Evolutionary conservation across 1,139 yeast species (phyloP).

Genomic region (Pichia sp.): DNA sequence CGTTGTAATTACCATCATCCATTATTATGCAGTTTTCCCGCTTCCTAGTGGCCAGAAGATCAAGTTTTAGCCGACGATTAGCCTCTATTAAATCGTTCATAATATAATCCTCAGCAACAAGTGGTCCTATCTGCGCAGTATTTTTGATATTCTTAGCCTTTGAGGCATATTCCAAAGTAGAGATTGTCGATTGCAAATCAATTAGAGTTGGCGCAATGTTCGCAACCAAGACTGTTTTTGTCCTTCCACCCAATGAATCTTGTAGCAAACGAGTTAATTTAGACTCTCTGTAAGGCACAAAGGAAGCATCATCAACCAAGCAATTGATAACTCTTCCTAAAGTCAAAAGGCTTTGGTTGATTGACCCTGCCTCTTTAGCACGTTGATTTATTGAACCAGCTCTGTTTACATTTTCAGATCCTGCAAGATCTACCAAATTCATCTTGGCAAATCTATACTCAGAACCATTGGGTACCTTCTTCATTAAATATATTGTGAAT

Average conservation of each 20-base stretch:
- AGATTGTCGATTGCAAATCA: constrained; percentile 71
- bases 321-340: constrained; percentile 82
- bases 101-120: constrained; percentile 45
- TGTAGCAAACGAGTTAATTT: constrained; percentile 73
- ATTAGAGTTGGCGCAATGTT: constrained; percentile 77
- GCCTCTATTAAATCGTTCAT: constrained; percentile 49
- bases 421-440: constrained; percentile 76
- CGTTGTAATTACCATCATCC: constrained; percentile 54
- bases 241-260: constrained; percentile 79
- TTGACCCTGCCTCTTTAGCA: constrained; percentile 85
- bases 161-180: constrained; percentile 81
- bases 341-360: constrained; percentile 77
- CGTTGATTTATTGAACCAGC: constrained; percentile 77
- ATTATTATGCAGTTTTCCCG: constrained; percentile 58
- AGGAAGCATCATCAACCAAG: constrained; percentile 55
- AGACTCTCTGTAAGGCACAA: constrained; percentile 83
- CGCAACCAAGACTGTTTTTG: constrained; percentile 76
- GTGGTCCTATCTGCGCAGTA: constrained; percentile 44
- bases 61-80: constrained; percentile 55
- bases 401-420: constrained; percentile 70
- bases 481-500: constrained; percentile 56
- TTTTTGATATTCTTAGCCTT: constrained; percentile 77
- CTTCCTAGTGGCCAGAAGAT: constrained; percentile 55
- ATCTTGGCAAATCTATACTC: constrained; percentile 56
- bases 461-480: constrained; percentile 35